Percentiles rank a stretch among this genome's conserved stretches.
phyloP scores from a whole-genome alignment of 345 rosid genomes.

The Arabis hirsuta region DNA sequence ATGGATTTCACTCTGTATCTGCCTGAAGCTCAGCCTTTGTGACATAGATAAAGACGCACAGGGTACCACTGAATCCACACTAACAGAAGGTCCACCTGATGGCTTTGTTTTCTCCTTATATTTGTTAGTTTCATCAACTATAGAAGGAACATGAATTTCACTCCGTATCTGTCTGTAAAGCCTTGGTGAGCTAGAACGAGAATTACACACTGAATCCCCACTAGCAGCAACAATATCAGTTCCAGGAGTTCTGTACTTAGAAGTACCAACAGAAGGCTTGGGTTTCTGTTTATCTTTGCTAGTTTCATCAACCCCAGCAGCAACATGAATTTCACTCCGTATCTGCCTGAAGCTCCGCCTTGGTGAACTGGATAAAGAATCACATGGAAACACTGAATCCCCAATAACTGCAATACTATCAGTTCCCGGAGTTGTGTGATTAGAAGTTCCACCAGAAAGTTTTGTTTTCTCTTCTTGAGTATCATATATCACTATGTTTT shows the following conservation, averaged over 20 bases:
- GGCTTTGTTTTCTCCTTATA: constrained; percentile 21
- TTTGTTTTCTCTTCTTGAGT: constrained; percentile 28
- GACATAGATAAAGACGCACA: constrained; percentile 19
- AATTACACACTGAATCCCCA: constrained; percentile 25
- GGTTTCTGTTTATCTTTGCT: constrained; percentile 9
- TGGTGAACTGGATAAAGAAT: constrained; percentile 27
- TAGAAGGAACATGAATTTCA: constrained; percentile 21
- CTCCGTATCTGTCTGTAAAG: constrained; percentile 15
- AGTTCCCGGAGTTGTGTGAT: constrained; percentile 25
- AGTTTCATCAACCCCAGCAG: constrained; percentile 21
- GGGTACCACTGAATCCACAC: constrained; percentile 15
- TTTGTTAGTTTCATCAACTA: constrained; percentile 29
- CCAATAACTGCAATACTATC: constrained; percentile 22
- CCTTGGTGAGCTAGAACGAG: constrained; percentile 28
- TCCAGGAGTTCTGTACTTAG: constrained; percentile 18
- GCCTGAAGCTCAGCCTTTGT: constrained; percentile 23
- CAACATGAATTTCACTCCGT: constrained; percentile 31
- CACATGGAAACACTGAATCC: constrained; percentile 29
- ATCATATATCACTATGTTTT: constrained; percentile 18
- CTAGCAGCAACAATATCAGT: constrained; percentile 13
- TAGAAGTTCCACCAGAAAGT: constrained; percentile 13
- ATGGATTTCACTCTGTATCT: constrained; percentile 29
- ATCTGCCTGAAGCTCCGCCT: constrained; percentile 23
- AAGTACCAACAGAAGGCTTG: constrained; percentile 34
- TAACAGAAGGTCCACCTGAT: constrained; percentile 16